Evolutionary conservation across 2,329 filamentous ascomycete genomes (phyloP), one percentile per base, ranked within the genome.

Genomic region (Chlorencoelia australis): DNA sequence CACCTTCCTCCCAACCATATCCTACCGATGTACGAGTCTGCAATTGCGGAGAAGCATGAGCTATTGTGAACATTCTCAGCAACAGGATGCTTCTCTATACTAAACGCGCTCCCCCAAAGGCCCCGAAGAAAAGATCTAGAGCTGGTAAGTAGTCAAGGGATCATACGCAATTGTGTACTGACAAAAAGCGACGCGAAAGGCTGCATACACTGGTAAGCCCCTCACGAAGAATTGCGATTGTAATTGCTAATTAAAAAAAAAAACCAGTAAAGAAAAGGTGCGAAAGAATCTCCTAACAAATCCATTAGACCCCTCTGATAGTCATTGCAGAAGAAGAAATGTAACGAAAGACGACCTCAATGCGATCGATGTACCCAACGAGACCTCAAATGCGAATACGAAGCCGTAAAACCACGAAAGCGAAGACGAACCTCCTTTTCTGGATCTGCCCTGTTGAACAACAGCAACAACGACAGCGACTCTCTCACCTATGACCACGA

Each of bases 81-180:
- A 31, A 31, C 35, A 52, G 13, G 5, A 75, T 76, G 73, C 57
- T 77, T 48, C 56, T 77, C 29, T 77, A 74, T 51, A 73, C 71
- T n/a, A 66, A 63, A 54, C 57, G 68, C 33, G 72, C 72, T 40
- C 56, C 65, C 30, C 69, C 72, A n/a, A 76, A 74, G 56, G 59
- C 64, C 29, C 72, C 72, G 20, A 77, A 75, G 58, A 67, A 61
- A 50, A 65, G 73, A 37, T 76, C 73, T n/a, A 64, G 72, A 59
- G 66, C 69, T 53, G 71, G 71, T 75, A 58, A 60, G 67, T 28
- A 19, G 14, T n/a, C n/a, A n/a, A 33, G 4, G 8, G 11, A 15
- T 9, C 13, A 13, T 15, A 26, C 30, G 16, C n/a, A 7, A 22
- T 18, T 28, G 25, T n/a, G n/a, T n/a, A 34, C 50, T 51, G 36